Percentiles rank a stretch among this genome's conserved stretches.
phyloP scores from a whole-genome alignment of 345 rosid genomes.

The Eucalyptus cloeziana region DNA sequence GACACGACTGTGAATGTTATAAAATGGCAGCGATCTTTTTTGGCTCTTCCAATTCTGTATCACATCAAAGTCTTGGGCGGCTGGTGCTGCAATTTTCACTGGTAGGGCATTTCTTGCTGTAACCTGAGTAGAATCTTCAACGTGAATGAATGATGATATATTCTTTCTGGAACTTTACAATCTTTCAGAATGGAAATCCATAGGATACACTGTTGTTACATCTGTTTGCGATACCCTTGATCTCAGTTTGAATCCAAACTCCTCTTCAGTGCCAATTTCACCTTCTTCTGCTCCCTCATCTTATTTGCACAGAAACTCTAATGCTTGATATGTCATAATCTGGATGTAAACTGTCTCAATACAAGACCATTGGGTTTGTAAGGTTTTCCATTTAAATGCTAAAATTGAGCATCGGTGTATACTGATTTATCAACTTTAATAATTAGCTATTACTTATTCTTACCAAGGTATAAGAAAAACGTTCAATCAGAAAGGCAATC shows the following conservation, averaged over 20 bases:
- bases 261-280: background rate
- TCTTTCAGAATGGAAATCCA: background rate
- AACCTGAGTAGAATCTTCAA: background rate
- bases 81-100: background rate
- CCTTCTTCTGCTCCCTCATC: background rate
- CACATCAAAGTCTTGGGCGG: background rate
- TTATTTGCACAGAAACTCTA: background rate
- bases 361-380: background rate
- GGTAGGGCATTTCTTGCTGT: background rate
- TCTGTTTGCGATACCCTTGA: background rate
- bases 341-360: background rate
- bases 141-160: background rate
- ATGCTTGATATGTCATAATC: background rate
- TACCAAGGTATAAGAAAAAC: background rate
- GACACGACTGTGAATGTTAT: background rate
- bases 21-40: background rate
- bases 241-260: background rate
- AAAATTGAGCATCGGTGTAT: background rate
- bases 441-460: background rate
- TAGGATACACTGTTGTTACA: background rate
- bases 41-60: background rate
- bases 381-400: background rate
- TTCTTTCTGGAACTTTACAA: background rate
- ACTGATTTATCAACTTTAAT: background rate
- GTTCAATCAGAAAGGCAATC: background rate